Conservation (phyloP, 805 yeast genomes). For the Saturnispora dispora region DNA sequence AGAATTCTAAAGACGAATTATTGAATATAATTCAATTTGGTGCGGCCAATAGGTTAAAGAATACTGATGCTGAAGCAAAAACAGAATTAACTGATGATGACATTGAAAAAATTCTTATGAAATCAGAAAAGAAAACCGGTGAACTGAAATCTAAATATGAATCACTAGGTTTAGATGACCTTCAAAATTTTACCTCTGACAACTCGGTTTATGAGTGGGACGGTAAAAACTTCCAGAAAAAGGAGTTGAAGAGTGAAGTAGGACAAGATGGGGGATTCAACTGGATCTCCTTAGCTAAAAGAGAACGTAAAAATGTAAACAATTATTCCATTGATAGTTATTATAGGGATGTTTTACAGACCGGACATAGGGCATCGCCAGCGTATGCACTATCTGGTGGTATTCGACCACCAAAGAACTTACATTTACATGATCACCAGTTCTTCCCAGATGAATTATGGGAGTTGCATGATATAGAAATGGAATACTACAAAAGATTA, state of each 20-base stretch:
- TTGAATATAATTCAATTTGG: constrained; percentile 79
- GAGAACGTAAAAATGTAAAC: constrained; percentile 57
- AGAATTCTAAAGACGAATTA: constrained; percentile 58
- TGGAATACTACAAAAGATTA: constrained; percentile 63
- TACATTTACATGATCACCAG: constrained; percentile 82
- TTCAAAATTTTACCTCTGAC: constrained; percentile 59
- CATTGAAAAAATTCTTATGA: constrained; percentile 49
- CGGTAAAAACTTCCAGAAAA: constrained; percentile 72
- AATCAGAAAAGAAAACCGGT: constrained; percentile 56
- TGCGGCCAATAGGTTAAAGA: constrained; percentile 51
- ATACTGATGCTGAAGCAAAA: constrained; percentile 14
- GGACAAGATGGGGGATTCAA: constrained; percentile 41
- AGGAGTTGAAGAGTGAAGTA: constrained; percentile 36
- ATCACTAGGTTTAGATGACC: constrained; percentile 62
- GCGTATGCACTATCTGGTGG: constrained; percentile 21
- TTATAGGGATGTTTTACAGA: constrained; percentile 42
- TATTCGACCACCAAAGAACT: constrained; percentile 80
- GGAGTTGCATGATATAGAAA: constrained; percentile 74
- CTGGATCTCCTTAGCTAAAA: constrained; percentile 81
- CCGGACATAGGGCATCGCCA: constrained; percentile 50
- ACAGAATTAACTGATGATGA: constrained; percentile 38
- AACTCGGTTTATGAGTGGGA: constrained; percentile 80
- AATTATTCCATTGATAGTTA: constrained; percentile 85
- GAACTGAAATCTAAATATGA: constrained; percentile 56
- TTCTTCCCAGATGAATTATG: constrained; percentile 71